Base-by-base conservation (phyloP, 1,139 yeast genomes). In the Pichia sorboxylosa region DNA sequence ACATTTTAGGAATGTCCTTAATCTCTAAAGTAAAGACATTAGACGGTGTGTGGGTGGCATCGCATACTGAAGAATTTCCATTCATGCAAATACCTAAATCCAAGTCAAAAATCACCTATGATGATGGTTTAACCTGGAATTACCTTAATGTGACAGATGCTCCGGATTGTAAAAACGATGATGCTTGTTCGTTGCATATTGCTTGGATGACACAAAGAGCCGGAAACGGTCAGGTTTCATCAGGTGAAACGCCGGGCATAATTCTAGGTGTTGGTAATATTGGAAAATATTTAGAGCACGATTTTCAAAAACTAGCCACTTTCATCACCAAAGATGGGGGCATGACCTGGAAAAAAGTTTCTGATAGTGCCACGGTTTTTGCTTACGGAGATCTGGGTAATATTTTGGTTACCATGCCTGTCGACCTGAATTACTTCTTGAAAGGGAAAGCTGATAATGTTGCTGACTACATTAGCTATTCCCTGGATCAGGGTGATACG, bases 351-450 rank as follows among this genome's bases (percentile, higher is more conserved):
- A 55, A 54, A 26, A 51, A 61, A 36, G 69, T 74, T 1, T 47
- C 74, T 17, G 70, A 72, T 26, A 67, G 62, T 26, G 73, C 85
- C 2, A 62, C 73, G 28, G 48, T 64, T 5, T 75, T 69, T 43
- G 63, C 78, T 0, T 78, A 75, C 57, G 94, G 92, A 34, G 94
- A 84, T 53, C 70, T 71, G 37, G 96, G 94, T 31, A 83, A 83
- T 50, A 53, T 83, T 5, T 66, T 83, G 27, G 58, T 81, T 2
- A 83, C 85, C 3, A 59, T 73, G 6, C 75, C 75, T 5, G 33
- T 44, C 11, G 32, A 43, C 6, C 16, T 45, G 13, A 32, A 16
- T 38, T 45, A 16, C 26, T 35, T 30, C 35, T 41, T 18, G 46
- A 18, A 14, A 3, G 36, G 31, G 8, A 24, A 25, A 2, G 26